Evolutionary conservation across 306 rosid genomes (phyloP), one percentile per base, ranked within the genome.

Genomic region (Vigna reflexopilosa): DNA sequence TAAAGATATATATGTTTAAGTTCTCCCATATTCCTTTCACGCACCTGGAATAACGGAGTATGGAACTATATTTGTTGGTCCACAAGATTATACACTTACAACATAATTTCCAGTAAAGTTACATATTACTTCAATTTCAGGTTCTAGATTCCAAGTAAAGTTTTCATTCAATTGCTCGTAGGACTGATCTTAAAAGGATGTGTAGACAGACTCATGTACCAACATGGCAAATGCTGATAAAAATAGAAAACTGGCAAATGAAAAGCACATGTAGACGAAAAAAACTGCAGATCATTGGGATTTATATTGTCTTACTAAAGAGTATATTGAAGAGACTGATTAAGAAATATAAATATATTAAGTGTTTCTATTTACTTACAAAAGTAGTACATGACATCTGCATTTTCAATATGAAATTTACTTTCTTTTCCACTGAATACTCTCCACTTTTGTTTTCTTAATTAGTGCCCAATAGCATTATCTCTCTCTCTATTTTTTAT

Each of bases 21-120:
- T 7, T 74, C 61, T 72, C 70, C 50, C 80, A 15, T 42, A 64
- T 66, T 81, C 62, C 64, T 55, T 66, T 67, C 78, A 44, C 74
- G 45, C 57, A 34, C 69, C 47, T 7, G 15, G 26, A 63, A 63
- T 17, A 16, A 11, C 7, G 38, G 38, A 34, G 38, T 34, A 34
- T 40, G 32, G 32, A 65, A 65, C 49, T 63, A 7, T 34, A 64
- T 45, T 20, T 24, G 55, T 28, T 20, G 64, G 73, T 56, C 66
- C 66, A 73, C 83, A 26, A 40, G 32, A 72, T 38, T 34, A 54
- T 62, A 36, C 64, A 70, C 14, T 54, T 44, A 77, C 58, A 34
- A 49, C 45, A 32, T 64, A 59, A 59, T 45, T 70, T 44, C 50
- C 59, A 5, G 26, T 57, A 69, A 70, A 48, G 22, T 22, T 47